Evolutionary conservation across 495 filamentous ascomycete genomes (phyloP), one percentile per base, ranked within the genome.

Genomic region (Jackrogersella minutella): DNA sequence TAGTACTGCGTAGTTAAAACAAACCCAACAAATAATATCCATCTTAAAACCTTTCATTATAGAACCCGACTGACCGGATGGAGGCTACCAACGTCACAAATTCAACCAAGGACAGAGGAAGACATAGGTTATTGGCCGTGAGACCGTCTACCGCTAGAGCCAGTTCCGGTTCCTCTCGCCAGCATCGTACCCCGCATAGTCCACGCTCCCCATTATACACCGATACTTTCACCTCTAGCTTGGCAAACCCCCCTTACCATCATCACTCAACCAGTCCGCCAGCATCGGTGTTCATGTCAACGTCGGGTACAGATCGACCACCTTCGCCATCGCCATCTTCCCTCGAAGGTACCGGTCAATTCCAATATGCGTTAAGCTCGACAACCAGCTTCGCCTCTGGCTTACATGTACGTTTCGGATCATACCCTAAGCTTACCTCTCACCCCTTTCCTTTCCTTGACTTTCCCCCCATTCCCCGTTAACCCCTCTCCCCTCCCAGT

Each of bases 111-210:
- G 66, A 59, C 43, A 59, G 59, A 14, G 66, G 59, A 21, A 50
- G 66, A 44, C 44, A 63, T 47, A 47, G 34, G 22, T 68, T 62
- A 64, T 64, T 68, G 66, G 55, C 52, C 37, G 56, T 63, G 55
- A 63, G 54, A 43, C 58, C 59, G 21, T 54, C 66, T 11, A 59
- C 66, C 22, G 46, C 55, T 40, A 49, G 59, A 50, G 60, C 59
- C 54, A 44, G 24, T 9, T 58, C 64, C 9, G 47, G 63, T 17
- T 59, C 62, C 13, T 39, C 47, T 36, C 55, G 54, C 39, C 62
- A 66, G 59, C 55, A 57, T 30, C 54, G 24, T 47, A 55, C 60
- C 54, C 66, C 66, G 49, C 66, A 60, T 50, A 59, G 60, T 19
- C 59, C 66, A 52, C 55, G 66, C 22, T 54, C 66, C 26, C 59